Percentiles rank a stretch among this genome's conserved stretches.
Conservation (phyloP, 129 eudicot genomes). For the Erigeron canadensis region DNA sequence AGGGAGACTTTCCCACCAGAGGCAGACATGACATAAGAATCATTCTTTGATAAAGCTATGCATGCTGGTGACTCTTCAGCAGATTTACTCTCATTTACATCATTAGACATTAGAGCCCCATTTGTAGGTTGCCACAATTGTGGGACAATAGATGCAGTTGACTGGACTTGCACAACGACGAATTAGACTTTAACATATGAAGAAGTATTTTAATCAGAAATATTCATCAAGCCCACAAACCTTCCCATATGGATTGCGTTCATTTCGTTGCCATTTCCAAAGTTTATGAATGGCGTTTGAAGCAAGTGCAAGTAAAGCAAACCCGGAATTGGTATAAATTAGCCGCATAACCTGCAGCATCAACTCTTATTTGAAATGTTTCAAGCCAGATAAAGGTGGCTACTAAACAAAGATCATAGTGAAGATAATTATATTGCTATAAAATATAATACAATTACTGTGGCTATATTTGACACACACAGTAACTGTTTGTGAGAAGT, state of each 20-base stretch:
- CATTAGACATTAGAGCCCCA: slow-evolving; percentile 75
- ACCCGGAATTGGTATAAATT: slow-evolving; percentile 75
- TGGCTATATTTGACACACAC: too few species aligned
- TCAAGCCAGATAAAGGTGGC: slow-evolving; percentile 3
- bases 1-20: slow-evolving; percentile 88
- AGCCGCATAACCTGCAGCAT: slow-evolving; percentile 56
- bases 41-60: slow-evolving; percentile 81
- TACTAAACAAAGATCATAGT: not conserved
- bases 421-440: not conserved
- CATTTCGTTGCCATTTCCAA: slow-evolving; percentile 90
- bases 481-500: too few species aligned
- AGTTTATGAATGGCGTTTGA: slow-evolving; percentile 75
- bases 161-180: slow-evolving; percentile 39
- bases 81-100: slow-evolving; percentile 52
- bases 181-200: slow-evolving; percentile 28
- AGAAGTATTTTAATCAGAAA: not conserved
- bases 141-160: slow-evolving; percentile 62
- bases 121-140: slow-evolving; percentile 78
- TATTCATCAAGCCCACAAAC: slow-evolving; percentile 28
- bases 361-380: slow-evolving; percentile 5
- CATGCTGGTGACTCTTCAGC: slow-evolving; percentile 76
- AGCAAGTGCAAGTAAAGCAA: slow-evolving; percentile 66
- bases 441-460: not conserved
- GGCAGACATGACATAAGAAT: slow-evolving; percentile 90
- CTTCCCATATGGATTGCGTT: slow-evolving; percentile 77